A percentile compares a stretch with the other conserved stretches of the same genome.
phyloP scores from a whole-genome alignment of 805 yeast genomes.

The Kluyveromyces aestuarii region DNA sequence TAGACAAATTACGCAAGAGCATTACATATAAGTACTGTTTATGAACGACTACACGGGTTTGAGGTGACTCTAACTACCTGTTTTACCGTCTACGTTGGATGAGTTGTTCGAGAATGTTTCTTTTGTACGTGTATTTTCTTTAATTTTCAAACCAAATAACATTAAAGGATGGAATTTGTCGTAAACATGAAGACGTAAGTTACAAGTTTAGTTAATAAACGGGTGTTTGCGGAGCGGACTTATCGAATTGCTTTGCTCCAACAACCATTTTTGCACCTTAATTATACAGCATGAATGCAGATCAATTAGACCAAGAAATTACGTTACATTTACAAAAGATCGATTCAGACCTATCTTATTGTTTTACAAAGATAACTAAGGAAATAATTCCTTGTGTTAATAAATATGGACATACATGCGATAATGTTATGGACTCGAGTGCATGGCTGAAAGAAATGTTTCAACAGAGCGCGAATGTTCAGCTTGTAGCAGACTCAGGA shows the following conservation, averaged over 20 bases:
- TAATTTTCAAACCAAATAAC: no score
- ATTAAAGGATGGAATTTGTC: no score
- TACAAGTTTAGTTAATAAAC: no score
- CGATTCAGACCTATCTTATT: slow-evolving; percentile 59
- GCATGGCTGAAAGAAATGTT: slow-evolving; percentile 72
- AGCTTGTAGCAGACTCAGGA: slow-evolving; percentile 2
- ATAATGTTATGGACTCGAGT: slow-evolving; percentile 54
- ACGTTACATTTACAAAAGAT: slow-evolving; percentile 70
- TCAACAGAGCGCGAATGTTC: slow-evolving; percentile 62
- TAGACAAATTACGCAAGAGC: no score
- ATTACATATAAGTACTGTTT: no score
- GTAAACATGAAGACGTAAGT: no score
- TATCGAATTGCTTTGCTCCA: background rate
- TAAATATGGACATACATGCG: slow-evolving; percentile 48
- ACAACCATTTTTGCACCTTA: background rate
- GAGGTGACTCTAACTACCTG: no score
- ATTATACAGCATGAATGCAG: slow-evolving; percentile 29
- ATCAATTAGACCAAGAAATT: slow-evolving; percentile 69
- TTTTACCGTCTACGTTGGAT: no score
- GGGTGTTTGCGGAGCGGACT: no score
- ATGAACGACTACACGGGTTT: no score
- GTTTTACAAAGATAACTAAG: slow-evolving; percentile 61
- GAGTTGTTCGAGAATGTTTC: no score
- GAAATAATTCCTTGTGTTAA: slow-evolving; percentile 59
- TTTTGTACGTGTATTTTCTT: no score